Conservation (phyloP, 345 rosid species). For the Orychophragmus violaceus region DNA sequence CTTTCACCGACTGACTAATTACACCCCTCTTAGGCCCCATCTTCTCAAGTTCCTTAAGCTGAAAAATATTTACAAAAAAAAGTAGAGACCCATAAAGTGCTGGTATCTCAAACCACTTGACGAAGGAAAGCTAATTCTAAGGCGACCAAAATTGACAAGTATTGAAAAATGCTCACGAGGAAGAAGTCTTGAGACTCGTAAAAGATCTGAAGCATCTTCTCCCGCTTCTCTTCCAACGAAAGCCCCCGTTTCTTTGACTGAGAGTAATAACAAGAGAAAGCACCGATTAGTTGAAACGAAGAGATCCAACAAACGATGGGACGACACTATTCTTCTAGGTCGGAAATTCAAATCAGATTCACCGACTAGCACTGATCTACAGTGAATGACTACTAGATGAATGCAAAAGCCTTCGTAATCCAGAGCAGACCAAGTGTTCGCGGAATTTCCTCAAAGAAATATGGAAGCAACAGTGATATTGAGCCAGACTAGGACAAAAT, state of each 20-base stretch:
- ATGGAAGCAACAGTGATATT: not conserved
- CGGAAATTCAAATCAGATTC: not conserved
- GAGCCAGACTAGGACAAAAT: no score
- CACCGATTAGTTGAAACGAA: not conserved
- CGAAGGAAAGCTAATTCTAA: no score
- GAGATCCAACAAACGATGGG: not conserved
- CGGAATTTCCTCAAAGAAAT: not conserved
- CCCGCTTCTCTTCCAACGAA: conserved; percentile 88
- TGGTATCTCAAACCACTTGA: no score
- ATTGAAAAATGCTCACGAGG: conserved; percentile 57
- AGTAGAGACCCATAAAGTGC: no score
- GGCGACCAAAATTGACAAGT: not conserved
- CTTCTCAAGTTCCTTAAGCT: conserved; percentile 96
- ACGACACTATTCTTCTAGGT: not conserved
- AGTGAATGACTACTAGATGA: not conserved
- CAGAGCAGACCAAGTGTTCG: conserved; percentile 20
- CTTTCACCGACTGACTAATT: conserved; percentile 88
- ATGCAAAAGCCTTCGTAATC: no score
- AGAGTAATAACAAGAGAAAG: not conserved
- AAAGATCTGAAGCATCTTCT: conserved; percentile 88
- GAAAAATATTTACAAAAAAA: no score
- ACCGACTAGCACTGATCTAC: not conserved
- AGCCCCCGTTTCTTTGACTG: conserved; percentile 97
- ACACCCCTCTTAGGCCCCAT: conserved; percentile 88
- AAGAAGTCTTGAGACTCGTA: conserved; percentile 76